A percentile compares a stretch with the other conserved stretches of the same genome.
phyloP scores from a whole-genome alignment of 352 stramenopile species.

The Pythium insidiosum region DNA sequence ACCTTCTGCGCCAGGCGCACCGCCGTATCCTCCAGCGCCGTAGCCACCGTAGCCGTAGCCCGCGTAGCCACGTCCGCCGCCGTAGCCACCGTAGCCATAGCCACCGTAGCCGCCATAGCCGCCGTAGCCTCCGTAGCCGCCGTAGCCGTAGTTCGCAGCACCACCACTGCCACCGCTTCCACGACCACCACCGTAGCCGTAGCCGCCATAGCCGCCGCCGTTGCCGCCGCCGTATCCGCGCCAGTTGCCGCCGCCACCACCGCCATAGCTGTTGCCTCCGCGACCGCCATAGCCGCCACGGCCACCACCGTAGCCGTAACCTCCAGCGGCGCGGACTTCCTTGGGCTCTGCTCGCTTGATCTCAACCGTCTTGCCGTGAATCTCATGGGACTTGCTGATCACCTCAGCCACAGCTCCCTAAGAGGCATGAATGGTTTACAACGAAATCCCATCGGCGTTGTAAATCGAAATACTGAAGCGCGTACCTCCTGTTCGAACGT shows the following conservation, averaged over 20 bases:
- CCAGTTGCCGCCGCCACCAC: no score
- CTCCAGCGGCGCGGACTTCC: constrained; percentile 38
- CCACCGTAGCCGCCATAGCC: constrained; percentile 14
- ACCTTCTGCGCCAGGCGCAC: no score
- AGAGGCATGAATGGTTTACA: constrained; percentile 14
- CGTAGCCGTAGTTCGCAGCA: constrained; percentile 16
- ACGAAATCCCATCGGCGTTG: background rate
- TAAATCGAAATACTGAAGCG: background rate
- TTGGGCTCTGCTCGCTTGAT: constrained; percentile 86
- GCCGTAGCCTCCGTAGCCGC: no score
- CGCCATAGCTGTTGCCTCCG: constrained; percentile 12
- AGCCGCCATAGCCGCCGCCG: constrained; percentile 8
- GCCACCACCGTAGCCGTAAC: no score
- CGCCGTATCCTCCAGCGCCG: no score
- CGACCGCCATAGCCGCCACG: constrained; percentile 16
- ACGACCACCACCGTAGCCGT: constrained; percentile 7
- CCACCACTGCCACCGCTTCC: constrained; percentile 12
- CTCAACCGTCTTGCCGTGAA: constrained; percentile 88
- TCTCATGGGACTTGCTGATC: constrained; percentile 83
- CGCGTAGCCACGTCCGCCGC: constrained; percentile 20
- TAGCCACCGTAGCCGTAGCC: no score
- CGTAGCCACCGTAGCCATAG: constrained; percentile 19
- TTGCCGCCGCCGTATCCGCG: constrained; percentile 8
- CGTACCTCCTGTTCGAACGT: constrained; percentile 87
- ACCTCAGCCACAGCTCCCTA: constrained; percentile 83